Conservation (phyloP, 148 eudicot species). For the Rhododendron molle region DNA sequence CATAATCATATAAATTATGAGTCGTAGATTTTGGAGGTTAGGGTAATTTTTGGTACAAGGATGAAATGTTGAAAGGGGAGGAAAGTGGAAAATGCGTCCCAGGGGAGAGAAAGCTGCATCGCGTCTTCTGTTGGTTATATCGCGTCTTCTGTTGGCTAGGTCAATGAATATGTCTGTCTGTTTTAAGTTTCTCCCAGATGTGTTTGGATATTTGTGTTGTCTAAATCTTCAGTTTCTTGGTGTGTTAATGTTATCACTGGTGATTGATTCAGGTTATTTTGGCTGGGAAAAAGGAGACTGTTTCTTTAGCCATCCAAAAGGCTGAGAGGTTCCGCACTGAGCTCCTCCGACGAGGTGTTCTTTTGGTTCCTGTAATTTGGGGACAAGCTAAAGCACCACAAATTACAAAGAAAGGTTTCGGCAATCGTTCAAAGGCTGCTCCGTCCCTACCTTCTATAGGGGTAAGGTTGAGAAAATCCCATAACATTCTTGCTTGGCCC, state of each 20-base stretch:
- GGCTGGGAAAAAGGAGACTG: slow-evolving; percentile 88
- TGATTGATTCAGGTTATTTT: slow-evolving; percentile 64
- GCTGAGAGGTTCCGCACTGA: slow-evolving; percentile 90
- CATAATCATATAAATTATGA: neutral
- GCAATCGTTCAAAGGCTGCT: slow-evolving; percentile 53
- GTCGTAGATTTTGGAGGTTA: neutral
- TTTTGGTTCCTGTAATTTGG: slow-evolving; percentile 82
- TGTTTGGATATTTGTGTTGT: neutral
- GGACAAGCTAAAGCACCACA: slow-evolving; percentile 55
- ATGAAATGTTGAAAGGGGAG: neutral
- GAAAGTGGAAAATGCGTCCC: neutral
- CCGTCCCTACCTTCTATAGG: slow-evolving; percentile 89
- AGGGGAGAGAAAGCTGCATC: neutral
- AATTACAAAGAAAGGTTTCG: slow-evolving; percentile 83
- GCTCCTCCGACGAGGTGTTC: slow-evolving; percentile 79
- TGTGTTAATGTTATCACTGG: neutral
- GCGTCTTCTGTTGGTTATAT: neutral
- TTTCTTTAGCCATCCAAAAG: slow-evolving; percentile 65
- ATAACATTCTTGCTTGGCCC: neutral
- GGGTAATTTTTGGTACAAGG: neutral
- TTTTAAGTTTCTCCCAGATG: neutral
- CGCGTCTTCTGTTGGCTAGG: neutral
- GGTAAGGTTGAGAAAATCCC: slow-evolving; percentile 39
- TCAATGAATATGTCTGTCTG: neutral
- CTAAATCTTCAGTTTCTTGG: neutral